Evolutionary conservation across 2,329 filamentous ascomycete genomes (phyloP), one percentile per base, ranked within the genome.

Genomic region (Penicillium sp.): DNA sequence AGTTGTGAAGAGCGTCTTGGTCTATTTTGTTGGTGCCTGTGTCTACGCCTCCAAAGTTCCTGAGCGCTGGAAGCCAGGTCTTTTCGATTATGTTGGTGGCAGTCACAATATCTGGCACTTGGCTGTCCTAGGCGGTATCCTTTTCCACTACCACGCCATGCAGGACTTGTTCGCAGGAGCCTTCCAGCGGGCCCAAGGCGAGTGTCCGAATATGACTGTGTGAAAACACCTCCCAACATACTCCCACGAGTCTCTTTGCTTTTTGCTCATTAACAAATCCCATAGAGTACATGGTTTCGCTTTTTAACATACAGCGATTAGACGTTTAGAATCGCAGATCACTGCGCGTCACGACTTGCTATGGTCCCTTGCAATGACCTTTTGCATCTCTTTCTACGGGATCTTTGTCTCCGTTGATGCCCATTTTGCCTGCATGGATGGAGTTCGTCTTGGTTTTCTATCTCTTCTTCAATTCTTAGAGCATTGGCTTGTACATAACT

Each of bases 91-190:
- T 73, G 83, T 95, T 41, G 94, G 94, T 40, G 93, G 91, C 46
- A 95, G 91, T 74, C 94, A 99, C 78, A 99, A 99, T 75, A 86
- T 99, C 58, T 99, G 94, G 94, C 94, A 99, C 75, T 77, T 96
- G 35, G 94, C 94, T 8, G 94, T 99, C 12, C 80, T 99, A 29
- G 91, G 93, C 17, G 94, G 94, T 12, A 99, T 99, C 57, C 76
- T 97, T n/a, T 97, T 96, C 74, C 94, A 99, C 75, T 99, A 97
- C 77, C 83, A 84, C 23, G 94, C 94, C 19, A 97, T 99, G 93
- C 90, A 97, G 75, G 85, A 92, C 56, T 94, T 99, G 75, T 99
- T 99, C 71, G 83, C 89, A 5, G 84, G 83, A 41, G 90, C 90
- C 12, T 93, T 93, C 75, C 77, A 81, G 64, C 83, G 89, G 59